These are phyloP conservation scores for Marchantia paleacea DNA, from an alignment of 225 moss, liverwort and hornwort genomes.

Conservation along the genomic window DNA sequence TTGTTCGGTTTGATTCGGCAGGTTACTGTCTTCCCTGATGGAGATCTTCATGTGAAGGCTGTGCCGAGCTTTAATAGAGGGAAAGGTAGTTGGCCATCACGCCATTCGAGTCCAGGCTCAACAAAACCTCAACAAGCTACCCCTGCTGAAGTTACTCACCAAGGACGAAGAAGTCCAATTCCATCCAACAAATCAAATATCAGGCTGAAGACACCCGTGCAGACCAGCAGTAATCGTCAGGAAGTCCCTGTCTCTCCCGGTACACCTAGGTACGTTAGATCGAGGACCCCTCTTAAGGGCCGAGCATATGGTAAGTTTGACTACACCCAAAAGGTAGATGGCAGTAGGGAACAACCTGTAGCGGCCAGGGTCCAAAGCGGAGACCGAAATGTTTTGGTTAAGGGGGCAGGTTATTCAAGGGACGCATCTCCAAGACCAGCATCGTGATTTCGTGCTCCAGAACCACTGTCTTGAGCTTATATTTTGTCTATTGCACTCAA, in stretches of 20 bases:
- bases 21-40: slow-evolving; percentile 83
- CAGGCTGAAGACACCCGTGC: slow-evolving; percentile 25
- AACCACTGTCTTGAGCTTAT: no score
- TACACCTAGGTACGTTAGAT: slow-evolving; percentile 19
- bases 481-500: no score
- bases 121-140: neutral
- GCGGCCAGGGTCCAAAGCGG: slow-evolving; percentile 12
- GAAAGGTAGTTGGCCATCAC: slow-evolving; percentile 61
- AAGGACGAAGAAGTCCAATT: slow-evolving; percentile 10
- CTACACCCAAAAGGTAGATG: slow-evolving; percentile 25
- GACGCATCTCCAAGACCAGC: neutral
- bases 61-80: slow-evolving; percentile 55
- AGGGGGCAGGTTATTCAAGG: slow-evolving; percentile 7
- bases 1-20: slow-evolving; percentile 10
- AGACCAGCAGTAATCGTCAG: slow-evolving; percentile 3
- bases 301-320: slow-evolving; percentile 32
- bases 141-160: neutral
- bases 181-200: slow-evolving; percentile 9
- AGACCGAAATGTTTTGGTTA: slow-evolving; percentile 19
- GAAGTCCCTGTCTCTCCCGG: slow-evolving; percentile 12
- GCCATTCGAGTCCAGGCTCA: slow-evolving; percentile 21
- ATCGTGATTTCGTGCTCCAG: no score
- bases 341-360: neutral
- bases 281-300: slow-evolving; percentile 37
- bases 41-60: slow-evolving; percentile 63